phyloP scores from a whole-genome alignment of 176 grass and related monocot species.

The Luzula sylvatica region DNA sequence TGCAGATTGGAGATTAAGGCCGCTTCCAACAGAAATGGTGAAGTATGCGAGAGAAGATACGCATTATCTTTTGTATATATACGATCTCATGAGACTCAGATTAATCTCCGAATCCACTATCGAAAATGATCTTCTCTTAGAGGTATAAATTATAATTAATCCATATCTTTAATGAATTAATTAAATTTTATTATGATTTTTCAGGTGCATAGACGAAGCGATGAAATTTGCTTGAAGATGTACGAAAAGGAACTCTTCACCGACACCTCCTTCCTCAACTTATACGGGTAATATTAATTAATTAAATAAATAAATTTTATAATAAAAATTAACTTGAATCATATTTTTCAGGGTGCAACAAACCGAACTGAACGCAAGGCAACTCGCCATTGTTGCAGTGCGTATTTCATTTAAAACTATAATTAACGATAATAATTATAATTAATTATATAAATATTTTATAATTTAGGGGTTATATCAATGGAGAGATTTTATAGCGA shows the following conservation, averaged over 20 bases:
- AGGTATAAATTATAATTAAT: constrained; percentile 40
- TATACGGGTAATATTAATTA: constrained; percentile 74
- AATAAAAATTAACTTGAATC: constrained; percentile 19
- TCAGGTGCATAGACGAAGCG: constrained; percentile 77
- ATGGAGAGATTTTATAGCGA: constrained; percentile 80
- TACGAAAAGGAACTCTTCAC: constrained; percentile 92
- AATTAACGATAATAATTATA: constrained; percentile 8
- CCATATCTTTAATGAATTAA: neutral
- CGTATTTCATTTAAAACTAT: constrained; percentile 28
- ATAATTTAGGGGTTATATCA: constrained; percentile 53
- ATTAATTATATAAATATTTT: constrained; percentile 25
- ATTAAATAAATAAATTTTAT: constrained; percentile 11
- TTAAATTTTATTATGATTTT: constrained; percentile 20
- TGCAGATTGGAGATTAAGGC: constrained; percentile 85
- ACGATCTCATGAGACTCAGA: constrained; percentile 79
- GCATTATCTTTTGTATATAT: constrained; percentile 87
- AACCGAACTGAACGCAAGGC: constrained; percentile 62
- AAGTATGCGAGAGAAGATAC: constrained; percentile 99
- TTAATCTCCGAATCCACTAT: constrained; percentile 39
- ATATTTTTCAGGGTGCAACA: constrained; percentile 54
- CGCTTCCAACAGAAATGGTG: constrained; percentile 85
- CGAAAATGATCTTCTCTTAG: constrained; percentile 71
- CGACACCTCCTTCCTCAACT: constrained; percentile 72
- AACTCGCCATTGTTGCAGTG: constrained; percentile 72
- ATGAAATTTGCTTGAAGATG: constrained; percentile 79